Evolutionary conservation across 2,329 filamentous ascomycete genomes (phyloP).

Genomic region (Botryotinia narcissicola): DNA sequence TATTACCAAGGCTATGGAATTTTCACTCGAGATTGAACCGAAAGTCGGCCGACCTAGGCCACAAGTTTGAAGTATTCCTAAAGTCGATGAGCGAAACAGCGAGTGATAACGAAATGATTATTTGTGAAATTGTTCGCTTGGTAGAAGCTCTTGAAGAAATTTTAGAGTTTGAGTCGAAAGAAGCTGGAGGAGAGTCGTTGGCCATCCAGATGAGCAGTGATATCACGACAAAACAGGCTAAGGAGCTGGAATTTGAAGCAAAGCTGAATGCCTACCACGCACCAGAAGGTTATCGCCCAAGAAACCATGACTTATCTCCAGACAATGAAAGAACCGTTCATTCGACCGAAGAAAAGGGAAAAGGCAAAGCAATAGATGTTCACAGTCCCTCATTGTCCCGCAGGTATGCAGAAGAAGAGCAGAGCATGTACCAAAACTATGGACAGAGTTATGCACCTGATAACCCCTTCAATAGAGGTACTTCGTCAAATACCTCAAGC

Average conservation of each 20-base stretch:
- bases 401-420: not conserved
- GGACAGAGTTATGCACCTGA: not conserved
- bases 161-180: not conserved
- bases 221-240: not conserved
- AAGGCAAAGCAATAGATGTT: not conserved
- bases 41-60: not conserved
- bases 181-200: not conserved
- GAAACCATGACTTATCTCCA: not conserved
- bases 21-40: not conserved
- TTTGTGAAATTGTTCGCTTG: not conserved
- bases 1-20: not conserved
- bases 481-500: not conserved
- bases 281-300: not conserved
- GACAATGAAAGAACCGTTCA: not conserved
- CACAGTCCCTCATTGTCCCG: not conserved
- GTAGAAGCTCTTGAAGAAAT: not conserved
- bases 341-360: not conserved
- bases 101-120: not conserved
- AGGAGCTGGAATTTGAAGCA: not conserved
- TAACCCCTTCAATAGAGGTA: not conserved
- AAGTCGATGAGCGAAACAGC: not conserved
- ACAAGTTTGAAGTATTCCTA: not conserved
- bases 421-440: not conserved
- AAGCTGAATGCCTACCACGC: not conserved
- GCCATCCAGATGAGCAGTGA: fast-evolving